Evolutionary conservation across 306 rosid genomes (phyloP), one percentile per base, ranked within the genome.

Genomic region (Luffa aegyptiaca): DNA sequence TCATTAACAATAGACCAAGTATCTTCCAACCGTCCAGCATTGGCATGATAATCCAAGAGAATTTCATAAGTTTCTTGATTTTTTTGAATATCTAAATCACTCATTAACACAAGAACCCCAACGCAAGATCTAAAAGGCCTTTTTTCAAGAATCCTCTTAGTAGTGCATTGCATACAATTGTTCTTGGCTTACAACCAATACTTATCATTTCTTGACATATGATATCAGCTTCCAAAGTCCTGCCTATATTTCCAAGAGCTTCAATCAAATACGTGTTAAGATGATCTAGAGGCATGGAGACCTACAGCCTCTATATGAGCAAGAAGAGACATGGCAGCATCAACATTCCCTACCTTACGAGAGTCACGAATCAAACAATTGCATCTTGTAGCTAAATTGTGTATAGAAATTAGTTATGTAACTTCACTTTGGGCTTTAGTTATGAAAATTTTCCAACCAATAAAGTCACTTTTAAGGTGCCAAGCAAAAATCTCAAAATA

Each of bases 1-100:
- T 89, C 92, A 65, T 90, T 88, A 66, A 90, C 82, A 55, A 83
- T 79, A 49, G 83, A 58, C 94, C 94, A 92, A 77, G 97, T 89
- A 88, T 88, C 93, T 72, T 87, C 94, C 88, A 92, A 82, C 85
- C 94, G 84, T 72, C 97, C 93, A 31, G 94, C 92, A 85, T 71
- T 83, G 76, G 85, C 90, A 84, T 79, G 88, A 83, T 92, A 92
- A 83, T 86, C 94, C 68, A 92, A 58, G 58, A 92, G 85, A 33
- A 82, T 79, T 85, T 92, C 90, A 62, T 89, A 90, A 5, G 90
- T 92, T 75, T 85, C 91, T 75, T 62, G 83, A 79, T 81, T 88
- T 66, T 74, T 85, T 75, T 77, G 46, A 39, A 81, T 63, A 66
- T 84, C 88, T 5, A 78, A 83, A 61, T 82, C 82, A 17, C 61